A percentile compares a stretch with the other conserved stretches of the same genome.
Evolutionary conservation across 2,329 filamentous ascomycete genomes (phyloP).

Genomic region (Chrysosporium keratinophilum): DNA sequence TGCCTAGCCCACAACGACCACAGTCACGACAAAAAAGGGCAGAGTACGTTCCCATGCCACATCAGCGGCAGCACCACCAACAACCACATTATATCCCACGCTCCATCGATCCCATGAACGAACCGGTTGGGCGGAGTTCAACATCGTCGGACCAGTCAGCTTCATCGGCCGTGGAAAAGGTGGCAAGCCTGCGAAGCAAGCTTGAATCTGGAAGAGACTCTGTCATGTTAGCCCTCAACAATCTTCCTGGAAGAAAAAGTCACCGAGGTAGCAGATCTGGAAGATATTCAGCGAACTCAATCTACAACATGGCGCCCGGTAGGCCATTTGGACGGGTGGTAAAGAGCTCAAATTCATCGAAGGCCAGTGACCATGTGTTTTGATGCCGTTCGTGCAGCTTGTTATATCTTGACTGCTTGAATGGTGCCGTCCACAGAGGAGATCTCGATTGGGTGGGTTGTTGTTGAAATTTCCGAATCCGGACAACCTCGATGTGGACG

Average conservation of each 20-base stretch:
- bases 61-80: background rate
- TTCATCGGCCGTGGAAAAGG: background rate
- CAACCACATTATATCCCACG: background rate
- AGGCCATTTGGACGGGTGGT: background rate
- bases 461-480: background rate
- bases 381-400: background rate
- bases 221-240: constrained; percentile 7
- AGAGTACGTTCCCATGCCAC: background rate
- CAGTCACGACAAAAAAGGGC: too few species aligned
- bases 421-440: too few species aligned
- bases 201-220: constrained; percentile 6
- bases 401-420: too few species aligned
- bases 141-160: constrained; percentile 4
- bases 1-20: background rate
- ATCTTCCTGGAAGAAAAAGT: background rate
- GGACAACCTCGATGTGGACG: background rate
- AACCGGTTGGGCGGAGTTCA: background rate
- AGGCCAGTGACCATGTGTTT: background rate
- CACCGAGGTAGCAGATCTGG: constrained; percentile 6
- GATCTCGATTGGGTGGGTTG: background rate
- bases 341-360: background rate
- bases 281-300: background rate
- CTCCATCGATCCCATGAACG: background rate
- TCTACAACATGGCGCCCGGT: background rate
- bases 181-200: background rate